phyloP scores from a whole-genome alignment of 208 protist species.

The Chromosphaera perkinsii region DNA sequence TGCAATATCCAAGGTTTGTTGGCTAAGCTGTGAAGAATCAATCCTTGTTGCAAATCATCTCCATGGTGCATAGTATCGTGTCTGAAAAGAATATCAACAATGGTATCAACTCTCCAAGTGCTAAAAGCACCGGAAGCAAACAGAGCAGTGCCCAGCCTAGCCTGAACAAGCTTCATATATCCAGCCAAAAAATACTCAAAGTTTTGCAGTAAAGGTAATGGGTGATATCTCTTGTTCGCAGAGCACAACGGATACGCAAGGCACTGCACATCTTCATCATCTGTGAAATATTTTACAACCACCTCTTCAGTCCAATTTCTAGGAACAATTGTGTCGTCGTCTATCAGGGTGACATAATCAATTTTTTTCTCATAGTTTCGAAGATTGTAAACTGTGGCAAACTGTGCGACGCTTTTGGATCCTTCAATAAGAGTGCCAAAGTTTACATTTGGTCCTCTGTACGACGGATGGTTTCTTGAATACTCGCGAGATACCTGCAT shows the following conservation, averaged over 20 bases:
- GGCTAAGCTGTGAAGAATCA: conserved; percentile 15
- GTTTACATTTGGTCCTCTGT: background rate
- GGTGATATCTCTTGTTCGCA: background rate
- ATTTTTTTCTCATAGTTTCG: background rate
- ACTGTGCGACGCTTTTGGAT: conserved; percentile 22
- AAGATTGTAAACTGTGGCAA: conserved; percentile 8
- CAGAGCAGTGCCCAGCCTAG: conserved; percentile 11
- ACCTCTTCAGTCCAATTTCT: conserved; percentile 5
- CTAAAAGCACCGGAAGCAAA: conserved; percentile 24
- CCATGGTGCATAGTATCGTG: conserved; percentile 25
- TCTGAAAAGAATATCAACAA: conserved; percentile 24
- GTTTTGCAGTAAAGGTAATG: too few relatives aligned
- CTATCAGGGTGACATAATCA: conserved; percentile 24
- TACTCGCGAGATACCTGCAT: too few relatives aligned
- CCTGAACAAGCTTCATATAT: conserved; percentile 19
- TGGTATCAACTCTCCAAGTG: conserved; percentile 11
- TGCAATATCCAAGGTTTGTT: conserved; percentile 8
- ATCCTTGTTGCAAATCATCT: conserved; percentile 19
- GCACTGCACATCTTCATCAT: background rate
- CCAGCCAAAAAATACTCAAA: conserved; percentile 9
- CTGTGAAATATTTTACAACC: conserved; percentile 11
- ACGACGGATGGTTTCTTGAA: conserved; percentile 2
- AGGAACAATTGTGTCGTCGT: conserved; percentile 25
- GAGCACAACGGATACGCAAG: conserved; percentile 14
- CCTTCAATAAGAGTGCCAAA: conserved; percentile 7